Evolutionary conservation across 768 basidiomycete species (phyloP), one percentile per base, ranked within the genome.

Genomic region (Tulasnella sp.): DNA sequence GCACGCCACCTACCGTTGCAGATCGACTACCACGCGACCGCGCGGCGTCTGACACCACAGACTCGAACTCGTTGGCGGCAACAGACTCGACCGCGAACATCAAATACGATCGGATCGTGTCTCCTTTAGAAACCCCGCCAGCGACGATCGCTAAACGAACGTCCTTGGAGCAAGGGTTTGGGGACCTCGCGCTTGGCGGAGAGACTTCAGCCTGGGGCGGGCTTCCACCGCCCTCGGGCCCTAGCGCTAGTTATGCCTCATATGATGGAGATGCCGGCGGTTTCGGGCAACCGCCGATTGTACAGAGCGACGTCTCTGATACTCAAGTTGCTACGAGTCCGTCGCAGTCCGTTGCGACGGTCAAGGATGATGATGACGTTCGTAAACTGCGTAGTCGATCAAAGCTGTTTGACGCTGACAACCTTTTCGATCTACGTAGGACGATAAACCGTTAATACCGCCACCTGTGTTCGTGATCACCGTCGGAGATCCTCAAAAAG

Each of bases 401-500:
- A 29, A 7, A 9, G 34, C 44, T 63, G 36, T 26, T 19, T 26
- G 14, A 11, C 35, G 34, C 62, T 52, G 14, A 36, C 12, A 14
- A 4, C 29, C 36, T 36, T 47, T n/a, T 47, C n/a, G 59, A 44
- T 62, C 40, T 14, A n/a, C n/a, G 35, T 39, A 32, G 35, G 47
- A n/a, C 41, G 70, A 40, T 62, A 67, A 73, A 22, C 36, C 63
- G 35, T 14, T 39, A 16, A 26, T 42, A 34, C 70, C 72, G 62
- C 42, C 65, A 37, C 90, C 92, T 26, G 82, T 90, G 32, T 98
- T 97, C 78, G 79, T 86, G 8, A 93, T 99, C 75, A 87, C 90
- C 0, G 94, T 99, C n/a, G 92, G 94, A 69, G 97, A 99, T 80
- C 97, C 97, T 5, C 95, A 98, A 76, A 93, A 91, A 76, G 91